phyloP scores from a whole-genome alignment of 1,139 yeast genomes.

The Hansenula lynferdii region DNA sequence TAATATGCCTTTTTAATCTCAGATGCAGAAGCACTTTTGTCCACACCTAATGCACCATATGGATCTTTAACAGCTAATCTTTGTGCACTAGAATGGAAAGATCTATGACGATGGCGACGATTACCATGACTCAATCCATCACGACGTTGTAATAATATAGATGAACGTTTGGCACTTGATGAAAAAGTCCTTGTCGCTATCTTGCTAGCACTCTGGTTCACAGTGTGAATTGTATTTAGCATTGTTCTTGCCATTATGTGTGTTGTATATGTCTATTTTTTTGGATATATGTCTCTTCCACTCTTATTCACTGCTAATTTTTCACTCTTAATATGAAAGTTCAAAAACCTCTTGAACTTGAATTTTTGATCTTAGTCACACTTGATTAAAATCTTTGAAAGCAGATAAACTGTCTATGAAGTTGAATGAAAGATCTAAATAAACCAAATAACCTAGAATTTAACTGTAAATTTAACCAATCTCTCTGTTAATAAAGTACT shows the following conservation, averaged over 20 bases:
- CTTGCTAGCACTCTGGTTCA: background rate
- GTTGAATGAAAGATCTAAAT: background rate
- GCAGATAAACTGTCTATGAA: too few species aligned
- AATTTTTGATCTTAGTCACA: too few species aligned
- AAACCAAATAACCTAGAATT: background rate
- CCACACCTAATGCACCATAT: constrained; percentile 76
- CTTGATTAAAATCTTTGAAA: too few species aligned
- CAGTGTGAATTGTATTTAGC: background rate
- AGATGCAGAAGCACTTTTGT: constrained; percentile 62
- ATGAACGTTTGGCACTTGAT: background rate
- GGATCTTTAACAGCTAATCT: constrained; percentile 54
- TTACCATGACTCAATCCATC: too few species aligned
- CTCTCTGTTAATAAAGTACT: too few species aligned
- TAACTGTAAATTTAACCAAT: too few species aligned
- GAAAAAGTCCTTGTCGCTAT: background rate
- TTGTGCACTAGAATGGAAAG: constrained; percentile 17
- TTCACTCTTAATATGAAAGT: background rate
- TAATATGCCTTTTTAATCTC: constrained; percentile 94
- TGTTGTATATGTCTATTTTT: background rate
- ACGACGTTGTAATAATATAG: background rate
- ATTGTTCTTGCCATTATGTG: background rate
- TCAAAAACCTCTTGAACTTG: too few species aligned
- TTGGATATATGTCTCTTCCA: background rate
- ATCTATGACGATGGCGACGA: constrained; percentile 4
- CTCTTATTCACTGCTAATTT: background rate